Base-by-base conservation (phyloP, 345 rosid genomes). In the Murraya paniculata region DNA sequence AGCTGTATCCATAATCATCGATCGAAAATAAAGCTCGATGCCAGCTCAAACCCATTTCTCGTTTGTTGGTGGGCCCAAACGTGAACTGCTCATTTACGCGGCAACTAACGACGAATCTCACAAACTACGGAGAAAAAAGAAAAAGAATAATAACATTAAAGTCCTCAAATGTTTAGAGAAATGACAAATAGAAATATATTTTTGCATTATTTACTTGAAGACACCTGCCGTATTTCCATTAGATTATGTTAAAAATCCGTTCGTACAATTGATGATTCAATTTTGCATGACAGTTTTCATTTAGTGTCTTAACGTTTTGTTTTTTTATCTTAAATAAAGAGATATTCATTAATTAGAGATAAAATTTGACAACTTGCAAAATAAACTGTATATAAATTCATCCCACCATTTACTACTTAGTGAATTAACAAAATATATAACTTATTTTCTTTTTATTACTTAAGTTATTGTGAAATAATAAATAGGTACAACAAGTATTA, bases 11-110 rank as follows among this genome's bases (percentile, higher is more conserved):
- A 53, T 53, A 19, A 53, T 53, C 5, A 53, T 53, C 0, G 7
- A 4, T 53, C 7, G 22, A 4, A 4, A 33, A 65, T n/a, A n/a
- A 35, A 21, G 36, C 35, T 35, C 69, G 69, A 45, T 35, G 69
- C 69, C 69, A 35, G 9, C 45, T 65, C 5, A 19, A 1, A 8
- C 27, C 41, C 68, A 33, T 7, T 18, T 31, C 25, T 19, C 0
- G 4, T 35, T 30, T 1, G 68, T 35, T 30, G 4, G 68, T 64
- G 68, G 68, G 66, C 16, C 69, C 27, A 9, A 35, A 8, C 1
- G 9, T 9, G 69, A 64, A 33, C 41, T 9, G 69, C 25, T 65
- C 48, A 65, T 65, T 65, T 65, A 65, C 69, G 69, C 69, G 69
- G 69, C 45, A 65, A 33, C 25, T 24, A 65, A 65, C 69, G 48